A percentile compares a stretch with the other conserved stretches of the same genome.
Evolutionary conservation across 306 rosid species (phyloP).

Genomic region (Boehmeria nivea): DNA sequence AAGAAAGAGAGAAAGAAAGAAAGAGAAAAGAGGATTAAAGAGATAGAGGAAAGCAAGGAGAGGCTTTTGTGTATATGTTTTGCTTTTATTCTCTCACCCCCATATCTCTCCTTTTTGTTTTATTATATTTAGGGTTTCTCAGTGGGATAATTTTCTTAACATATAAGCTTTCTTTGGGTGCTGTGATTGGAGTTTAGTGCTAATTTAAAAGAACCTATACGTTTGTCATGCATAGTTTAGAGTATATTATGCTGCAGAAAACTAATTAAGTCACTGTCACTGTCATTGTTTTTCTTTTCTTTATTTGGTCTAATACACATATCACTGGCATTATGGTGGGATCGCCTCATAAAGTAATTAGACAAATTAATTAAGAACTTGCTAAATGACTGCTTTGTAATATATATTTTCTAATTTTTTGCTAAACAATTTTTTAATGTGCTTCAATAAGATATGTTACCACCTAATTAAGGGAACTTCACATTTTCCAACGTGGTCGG

Average conservation of each 20-base stretch:
- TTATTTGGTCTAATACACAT: neutral
- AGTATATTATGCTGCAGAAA: conserved; percentile 11
- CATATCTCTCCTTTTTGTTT: conserved; percentile 69
- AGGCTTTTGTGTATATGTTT: conserved; percentile 76
- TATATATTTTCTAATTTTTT: neutral
- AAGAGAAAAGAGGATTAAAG: conserved; percentile 34
- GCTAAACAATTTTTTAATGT: neutral
- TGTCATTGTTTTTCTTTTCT: neutral
- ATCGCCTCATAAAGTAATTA: conserved; percentile 13
- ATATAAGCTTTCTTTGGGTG: conserved; percentile 61
- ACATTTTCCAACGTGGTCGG: neutral
- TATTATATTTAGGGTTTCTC: conserved; percentile 73
- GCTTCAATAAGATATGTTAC: neutral
- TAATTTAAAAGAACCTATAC: conserved; percentile 16
- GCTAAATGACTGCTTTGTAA: neutral
- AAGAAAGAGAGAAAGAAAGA: conserved; percentile 49
- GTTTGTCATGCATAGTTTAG: conserved; percentile 39
- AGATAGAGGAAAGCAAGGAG: conserved; percentile 38
- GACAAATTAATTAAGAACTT: neutral
- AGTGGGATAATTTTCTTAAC: conserved; percentile 84
- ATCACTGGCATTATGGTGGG: conserved; percentile 27
- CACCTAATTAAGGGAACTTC: conserved; percentile 1
- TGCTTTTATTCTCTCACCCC: conserved; percentile 71
- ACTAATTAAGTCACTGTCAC: conserved; percentile 13
- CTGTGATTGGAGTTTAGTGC: conserved; percentile 35